Percentiles rank a stretch among this genome's conserved stretches.
Evolutionary conservation across 148 eudicot genomes (phyloP).

Genomic region (Suaeda aralocaspica): DNA sequence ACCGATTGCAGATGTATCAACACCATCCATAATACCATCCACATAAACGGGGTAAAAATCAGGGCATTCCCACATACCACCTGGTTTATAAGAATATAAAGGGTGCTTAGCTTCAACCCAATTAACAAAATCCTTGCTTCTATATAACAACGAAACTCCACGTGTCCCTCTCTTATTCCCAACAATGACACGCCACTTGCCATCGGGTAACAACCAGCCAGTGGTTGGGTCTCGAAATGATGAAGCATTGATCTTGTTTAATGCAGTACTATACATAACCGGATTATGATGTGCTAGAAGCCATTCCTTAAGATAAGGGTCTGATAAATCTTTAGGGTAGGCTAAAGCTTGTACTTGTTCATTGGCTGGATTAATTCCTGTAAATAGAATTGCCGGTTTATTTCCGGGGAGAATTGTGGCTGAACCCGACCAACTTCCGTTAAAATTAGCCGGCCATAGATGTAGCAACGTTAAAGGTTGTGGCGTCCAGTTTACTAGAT

Average conservation of each 20-base stretch:
- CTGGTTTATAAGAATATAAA: constrained; percentile 27
- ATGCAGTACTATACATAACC: constrained; percentile 37
- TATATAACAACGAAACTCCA: constrained; percentile 45
- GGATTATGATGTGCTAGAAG: constrained; percentile 38
- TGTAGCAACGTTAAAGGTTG: constrained; percentile 46
- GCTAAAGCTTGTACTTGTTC: constrained; percentile 66
- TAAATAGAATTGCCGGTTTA: constrained; percentile 55
- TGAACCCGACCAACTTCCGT: constrained; percentile 76
- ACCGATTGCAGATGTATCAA: constrained; percentile 35
- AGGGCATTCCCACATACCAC: constrained; percentile 84
- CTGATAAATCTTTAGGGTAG: constrained; percentile 46
- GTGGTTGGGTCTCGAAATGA: constrained; percentile 65
- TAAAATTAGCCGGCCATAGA: constrained; percentile 32
- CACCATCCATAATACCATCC: constrained; percentile 12
- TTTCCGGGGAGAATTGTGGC: constrained; percentile 47
- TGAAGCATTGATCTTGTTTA: constrained; percentile 35
- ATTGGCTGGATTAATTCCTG: constrained; percentile 38
- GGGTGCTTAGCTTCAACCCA: constrained; percentile 46
- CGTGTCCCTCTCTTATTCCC: constrained; percentile 27
- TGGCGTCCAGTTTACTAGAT: constrained; percentile 68
- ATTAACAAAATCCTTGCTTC: constrained; percentile 46
- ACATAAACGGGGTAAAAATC: constrained; percentile 58
- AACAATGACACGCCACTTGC: constrained; percentile 36
- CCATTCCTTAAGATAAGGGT: constrained; percentile 67
- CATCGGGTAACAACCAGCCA: constrained; percentile 47